These are phyloP conservation scores for Nematodospora anomalae DNA, from an alignment of 1,139 yeast genomes.

Conservation along the genomic window DNA sequence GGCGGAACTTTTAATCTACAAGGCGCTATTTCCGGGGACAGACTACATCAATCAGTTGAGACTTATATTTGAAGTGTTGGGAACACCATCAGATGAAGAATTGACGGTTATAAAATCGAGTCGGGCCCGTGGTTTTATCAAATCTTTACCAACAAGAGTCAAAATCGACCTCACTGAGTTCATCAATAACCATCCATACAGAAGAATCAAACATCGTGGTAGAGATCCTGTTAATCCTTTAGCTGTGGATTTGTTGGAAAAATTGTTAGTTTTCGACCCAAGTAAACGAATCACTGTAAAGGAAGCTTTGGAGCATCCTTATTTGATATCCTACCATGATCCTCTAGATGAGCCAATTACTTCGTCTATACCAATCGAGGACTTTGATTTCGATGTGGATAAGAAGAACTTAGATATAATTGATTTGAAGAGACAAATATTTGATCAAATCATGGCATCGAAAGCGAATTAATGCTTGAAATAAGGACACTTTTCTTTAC, in stretches of 20 bases:
- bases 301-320: conserved; percentile 82
- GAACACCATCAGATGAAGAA: conserved; percentile 86
- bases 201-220: conserved; percentile 19
- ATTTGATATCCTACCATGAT: conserved; percentile 76
- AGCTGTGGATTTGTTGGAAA: conserved; percentile 76
- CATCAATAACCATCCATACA: conserved; percentile 21
- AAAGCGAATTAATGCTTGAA: conserved; percentile 4
- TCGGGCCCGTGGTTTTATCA: conserved; percentile 84
- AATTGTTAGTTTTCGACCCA: conserved; percentile 79
- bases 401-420: conserved; percentile 69
- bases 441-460: conserved; percentile 53
- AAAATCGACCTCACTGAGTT: conserved; percentile 15
- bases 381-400: conserved; percentile 78
- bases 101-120: conserved; percentile 75
- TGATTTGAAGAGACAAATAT: conserved; percentile 70
- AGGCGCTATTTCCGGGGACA: conserved; percentile 91
- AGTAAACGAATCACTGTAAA: conserved; percentile 72
- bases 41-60: conserved; percentile 91
- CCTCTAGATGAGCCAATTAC: conserved; percentile 82
- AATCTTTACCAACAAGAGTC: conserved; percentile 54
- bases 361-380: conserved; percentile 67
- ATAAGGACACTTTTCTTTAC: conserved; percentile 3
- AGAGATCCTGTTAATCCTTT: conserved; percentile 50
- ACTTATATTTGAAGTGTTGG: conserved; percentile 83
- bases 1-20: conserved; percentile 86